phyloP scores from a whole-genome alignment of 352 stramenopile species.

The Thalassiosira livingstoniorum region DNA sequence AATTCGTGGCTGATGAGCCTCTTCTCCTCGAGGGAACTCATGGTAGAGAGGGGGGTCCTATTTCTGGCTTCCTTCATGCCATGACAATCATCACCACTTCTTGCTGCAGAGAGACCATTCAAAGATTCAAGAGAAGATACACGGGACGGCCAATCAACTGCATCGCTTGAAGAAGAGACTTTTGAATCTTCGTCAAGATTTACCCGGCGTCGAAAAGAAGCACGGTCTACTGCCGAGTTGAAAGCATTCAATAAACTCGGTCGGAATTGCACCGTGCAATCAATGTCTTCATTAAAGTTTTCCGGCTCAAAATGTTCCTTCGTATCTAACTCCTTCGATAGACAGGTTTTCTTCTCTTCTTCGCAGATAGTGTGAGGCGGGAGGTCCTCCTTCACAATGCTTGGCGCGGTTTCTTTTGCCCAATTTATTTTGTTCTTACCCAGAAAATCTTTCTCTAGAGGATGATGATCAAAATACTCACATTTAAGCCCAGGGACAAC shows the following conservation, averaged over 20 bases:
- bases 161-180: neutral
- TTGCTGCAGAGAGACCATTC: neutral
- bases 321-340: too few relatives aligned
- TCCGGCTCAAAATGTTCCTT: neutral
- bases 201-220: constrained; percentile 36
- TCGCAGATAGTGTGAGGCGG: neutral
- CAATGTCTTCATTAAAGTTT: neutral
- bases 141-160: constrained; percentile 12
- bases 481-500: too few relatives aligned
- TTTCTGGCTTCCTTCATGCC: too few relatives aligned
- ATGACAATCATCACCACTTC: neutral
- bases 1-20: too few relatives aligned
- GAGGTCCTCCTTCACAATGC: neutral
- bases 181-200: neutral
- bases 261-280: constrained; percentile 5
- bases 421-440: neutral
- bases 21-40: too few relatives aligned
- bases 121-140: constrained; percentile 4
- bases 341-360: too few relatives aligned
- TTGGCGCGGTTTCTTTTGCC: neutral
- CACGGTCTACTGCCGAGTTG: constrained; percentile 14
- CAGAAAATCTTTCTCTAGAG: neutral
- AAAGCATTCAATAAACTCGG: constrained; percentile 41
- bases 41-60: too few relatives aligned
- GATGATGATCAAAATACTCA: too few relatives aligned